Percentiles rank a stretch among this genome's conserved stretches.
These are phyloP conservation scores for Leucosporidium scottii DNA, from an alignment of 768 basidiomycete species.

Conservation along the genomic window DNA sequence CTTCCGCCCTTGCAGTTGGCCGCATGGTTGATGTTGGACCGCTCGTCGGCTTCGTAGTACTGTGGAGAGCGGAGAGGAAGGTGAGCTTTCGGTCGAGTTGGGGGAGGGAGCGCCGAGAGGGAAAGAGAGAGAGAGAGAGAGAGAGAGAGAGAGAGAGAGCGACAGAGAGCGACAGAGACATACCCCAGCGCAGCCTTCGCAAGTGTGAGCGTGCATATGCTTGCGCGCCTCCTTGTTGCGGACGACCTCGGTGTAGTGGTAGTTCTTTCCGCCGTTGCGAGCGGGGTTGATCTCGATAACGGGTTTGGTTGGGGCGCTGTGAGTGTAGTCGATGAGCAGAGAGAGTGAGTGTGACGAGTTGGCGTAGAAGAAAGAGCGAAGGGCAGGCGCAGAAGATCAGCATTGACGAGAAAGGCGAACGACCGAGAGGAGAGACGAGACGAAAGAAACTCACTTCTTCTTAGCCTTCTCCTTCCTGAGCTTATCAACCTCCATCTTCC, in stretches of 20 bases:
- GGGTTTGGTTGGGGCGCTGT: constrained; percentile 48
- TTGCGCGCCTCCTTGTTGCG: constrained; percentile 58
- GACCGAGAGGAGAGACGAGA: too few species aligned
- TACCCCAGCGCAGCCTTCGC: constrained; percentile 73
- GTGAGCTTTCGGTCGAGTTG: too few species aligned
- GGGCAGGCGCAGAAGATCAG: too few species aligned
- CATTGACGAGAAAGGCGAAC: too few species aligned
- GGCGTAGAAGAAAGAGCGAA: not conserved
- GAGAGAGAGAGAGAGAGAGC: not conserved
- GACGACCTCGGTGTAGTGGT: constrained; percentile 71
- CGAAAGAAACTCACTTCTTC: too few species aligned
- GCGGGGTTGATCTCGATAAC: constrained; percentile 60
- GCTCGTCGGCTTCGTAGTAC: not conserved
- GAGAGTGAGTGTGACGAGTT: not conserved
- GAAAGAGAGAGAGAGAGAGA: constrained; percentile 1
- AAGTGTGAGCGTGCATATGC: constrained; percentile 66
- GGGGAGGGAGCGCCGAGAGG: not conserved
- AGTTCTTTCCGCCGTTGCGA: constrained; percentile 58
- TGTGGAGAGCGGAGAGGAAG: not conserved
- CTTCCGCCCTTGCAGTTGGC: not conserved
- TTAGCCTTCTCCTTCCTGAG: not conserved
- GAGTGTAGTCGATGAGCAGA: too few species aligned
- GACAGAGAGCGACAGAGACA: too few species aligned
- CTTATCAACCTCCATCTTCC: not conserved
- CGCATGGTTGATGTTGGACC: not conserved